Conservation (phyloP, 192 early-diverging fungal genomes). For the Coemansia sp. region DNA sequence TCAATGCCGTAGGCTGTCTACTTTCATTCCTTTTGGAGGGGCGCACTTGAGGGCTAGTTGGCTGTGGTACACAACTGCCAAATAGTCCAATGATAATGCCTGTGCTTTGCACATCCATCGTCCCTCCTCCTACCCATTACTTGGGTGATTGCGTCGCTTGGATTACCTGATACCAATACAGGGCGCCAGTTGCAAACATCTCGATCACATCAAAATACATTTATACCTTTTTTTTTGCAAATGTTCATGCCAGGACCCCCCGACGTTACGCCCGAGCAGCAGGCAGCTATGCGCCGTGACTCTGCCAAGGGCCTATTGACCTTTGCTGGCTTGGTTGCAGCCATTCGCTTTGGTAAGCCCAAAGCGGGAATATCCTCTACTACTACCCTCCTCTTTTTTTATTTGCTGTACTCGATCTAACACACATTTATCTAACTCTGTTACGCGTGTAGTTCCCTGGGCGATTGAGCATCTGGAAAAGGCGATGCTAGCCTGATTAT, state of each 20-base stretch:
- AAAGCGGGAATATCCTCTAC: too few relatives aligned
- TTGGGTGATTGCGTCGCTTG: too few relatives aligned
- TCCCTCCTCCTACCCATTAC: too few relatives aligned
- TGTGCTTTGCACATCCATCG: too few relatives aligned
- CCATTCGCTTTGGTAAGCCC: slow-evolving; percentile 52
- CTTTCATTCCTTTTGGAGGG: too few relatives aligned
- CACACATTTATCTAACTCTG: not conserved
- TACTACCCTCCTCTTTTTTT: not conserved
- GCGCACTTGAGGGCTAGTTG: too few relatives aligned
- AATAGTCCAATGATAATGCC: too few relatives aligned
- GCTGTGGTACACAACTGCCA: too few relatives aligned
- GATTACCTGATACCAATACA: too few relatives aligned
- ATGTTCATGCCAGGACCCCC: slow-evolving; percentile 58
- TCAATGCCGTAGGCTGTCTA: too few relatives aligned
- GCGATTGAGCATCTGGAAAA: slow-evolving; percentile 54
- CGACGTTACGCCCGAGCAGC: slow-evolving; percentile 52
- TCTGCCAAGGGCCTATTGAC: slow-evolving; percentile 42
- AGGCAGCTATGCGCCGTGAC: slow-evolving; percentile 50
- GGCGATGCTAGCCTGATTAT: slow-evolving; percentile 26
- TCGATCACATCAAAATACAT: not conserved
- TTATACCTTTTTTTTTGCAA: slow-evolving; percentile 2
- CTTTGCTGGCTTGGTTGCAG: slow-evolving; percentile 45
- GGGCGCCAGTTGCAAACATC: too few relatives aligned
- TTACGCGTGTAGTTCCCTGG: slow-evolving; percentile 46
- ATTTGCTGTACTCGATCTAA: not conserved